Base-by-base conservation (phyloP, 1,139 yeast species). In the Lodderomyces parapsilosis region DNA sequence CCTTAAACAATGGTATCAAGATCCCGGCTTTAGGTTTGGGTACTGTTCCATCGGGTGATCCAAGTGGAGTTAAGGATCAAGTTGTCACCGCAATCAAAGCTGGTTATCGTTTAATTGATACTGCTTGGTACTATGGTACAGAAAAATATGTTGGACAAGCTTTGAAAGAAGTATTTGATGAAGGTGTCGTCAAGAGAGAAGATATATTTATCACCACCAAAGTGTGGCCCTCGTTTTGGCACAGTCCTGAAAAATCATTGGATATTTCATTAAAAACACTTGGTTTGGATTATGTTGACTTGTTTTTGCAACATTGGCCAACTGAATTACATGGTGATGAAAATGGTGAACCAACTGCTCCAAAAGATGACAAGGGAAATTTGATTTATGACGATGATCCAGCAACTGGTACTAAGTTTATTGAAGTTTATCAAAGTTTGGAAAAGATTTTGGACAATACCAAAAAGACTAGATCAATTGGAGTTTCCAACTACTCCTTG, bases 301-400 rank as follows among this genome's bases (percentile, higher is more conserved):
- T 81, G 45, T 62, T 74, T 6, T 66, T 81, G 47, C 84, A 79
- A 48, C 86, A 81, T 55, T 81, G 86, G 86, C 87, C 86, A 5
- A 49, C 77, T 27, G 62, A 67, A 44, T 54, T 68, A 19, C 57
- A 54, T 33, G 70, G 71, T 6, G 74, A 64, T 50, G 66, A 60
- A 28, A 58, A 69, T 45, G 77, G 77, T 0, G 43, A 51, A 17
- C 74, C 75, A 4, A 39, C 65, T 1, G 52, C 51, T 24, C 78
- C 78, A 1, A 54, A 51, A 28, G 71, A 68, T 48, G 58, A 59
- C 1, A 54, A 70, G 28, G 83, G 81, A 0, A 64, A 67, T 11
- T 55, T 75, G 13, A 48, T 60, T 2, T 66, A 67, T 48, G 81
- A 67, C 46, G 71, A 64, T 48, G 74, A 71, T 39, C 74, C 74